Evolutionary conservation across 2,329 filamentous ascomycete species (phyloP), one percentile per base, ranked within the genome.

Genomic region (Helotiales sp.): DNA sequence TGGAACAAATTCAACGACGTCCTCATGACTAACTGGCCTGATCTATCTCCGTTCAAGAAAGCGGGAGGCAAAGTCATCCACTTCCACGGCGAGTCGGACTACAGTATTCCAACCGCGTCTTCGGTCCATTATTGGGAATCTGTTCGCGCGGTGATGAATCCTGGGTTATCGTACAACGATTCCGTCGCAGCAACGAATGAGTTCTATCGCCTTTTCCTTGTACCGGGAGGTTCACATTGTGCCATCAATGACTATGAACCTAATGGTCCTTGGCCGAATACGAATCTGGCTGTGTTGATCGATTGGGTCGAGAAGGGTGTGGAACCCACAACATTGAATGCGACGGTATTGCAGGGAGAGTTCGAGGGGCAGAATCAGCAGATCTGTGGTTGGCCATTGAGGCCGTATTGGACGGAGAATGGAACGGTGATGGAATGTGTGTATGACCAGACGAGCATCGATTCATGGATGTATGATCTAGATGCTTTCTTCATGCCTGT

Each of bases 261-360:
- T 0, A 64, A 64, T 48, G 59, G 57, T 2, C 59, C 61, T 7
- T 65, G 47, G 31, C 64, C 64, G 19, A 77, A 84, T 61, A 85
- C 84, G 3, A 86, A 89, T 42, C 84, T 89, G 70, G 83, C 86
- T 2, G 89, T 85, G 1, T 83, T 85, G 15, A 89, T 90, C 67
- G 85, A 90, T 66, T 89, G 79, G 66, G 75, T 91, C 12, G 82
- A 81, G 62, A 89, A 88, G 60, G 87, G 70, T n/a, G 60, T 71
- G 25, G 64, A 61, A 56, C 75, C 74, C 0, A 40, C 48, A 3
- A 68, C 67, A 3, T 69, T 77, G 13, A 76, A 77, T 62, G 72
- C 73, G 10, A 76, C 73, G 7, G 66, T 72, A 8, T 22, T 70
- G 64, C 66, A 66, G 1, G 72, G 72, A 6, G 54, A 60, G 9